Base-by-base conservation (phyloP, 2,329 filamentous ascomycete genomes). In the Byssoonygena ceratinophila region DNA sequence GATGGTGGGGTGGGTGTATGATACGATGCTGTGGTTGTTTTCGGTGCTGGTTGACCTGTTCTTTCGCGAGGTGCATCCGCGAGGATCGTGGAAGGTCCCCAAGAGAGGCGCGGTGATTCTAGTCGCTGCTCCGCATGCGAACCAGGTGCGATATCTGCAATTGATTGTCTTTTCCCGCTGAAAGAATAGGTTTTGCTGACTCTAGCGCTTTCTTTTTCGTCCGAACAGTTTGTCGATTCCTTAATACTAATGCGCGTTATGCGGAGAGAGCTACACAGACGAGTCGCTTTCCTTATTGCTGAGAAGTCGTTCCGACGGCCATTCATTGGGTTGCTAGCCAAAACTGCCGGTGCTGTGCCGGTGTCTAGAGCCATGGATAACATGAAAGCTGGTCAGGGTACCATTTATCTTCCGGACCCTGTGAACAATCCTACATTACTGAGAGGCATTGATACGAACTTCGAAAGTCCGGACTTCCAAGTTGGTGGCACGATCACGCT, bases 41-140 rank as follows among this genome's bases (percentile, higher is more conserved):
- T 76, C 74, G 2, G 67, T 97, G 58, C 76, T 97, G 49, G 83
- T 94, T 59, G 92, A 98, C 70, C 82, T 96, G 60, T 98, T 98
- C 80, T 98, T 98, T 75, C 84, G 92, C 60, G 92, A 98, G 71
- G 88, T 98, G 14, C 90, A 97, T 66, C 92, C 92, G 11, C 81
- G 92, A 59, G 89, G 89, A 60, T 87, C 90, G 57, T 98, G 92
- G 89, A 91, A 90, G 69, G 86, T 98, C 41, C 92, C 92, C 41
- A 82, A 85, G 63, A 79, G 81, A 57, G 92, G 90, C 0, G 90
- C 92, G 1, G 81, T 98, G 57, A 87, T 98, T 55, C 92, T 98
- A 64, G 92, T 98, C 60, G 92, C 90, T 41, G 92, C 91, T 51
- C 92, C 92, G 59, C 92, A 98, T 75, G 91, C 91, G 55, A 98